Conservation (phyloP, 75 land plant species). For the Cryptomeria japonica region DNA sequence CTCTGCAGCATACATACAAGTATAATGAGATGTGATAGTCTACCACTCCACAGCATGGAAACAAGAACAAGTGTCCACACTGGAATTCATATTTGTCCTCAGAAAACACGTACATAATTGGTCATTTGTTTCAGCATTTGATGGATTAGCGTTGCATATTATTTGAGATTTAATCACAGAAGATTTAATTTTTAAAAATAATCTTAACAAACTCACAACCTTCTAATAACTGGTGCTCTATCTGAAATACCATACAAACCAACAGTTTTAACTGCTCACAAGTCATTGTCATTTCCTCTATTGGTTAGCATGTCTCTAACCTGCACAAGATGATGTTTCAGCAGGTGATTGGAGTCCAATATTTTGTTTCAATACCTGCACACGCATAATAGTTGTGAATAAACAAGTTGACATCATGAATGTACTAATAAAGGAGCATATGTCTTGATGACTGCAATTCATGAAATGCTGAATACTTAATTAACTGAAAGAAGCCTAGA, state of each 20-base stretch:
- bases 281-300: neutral
- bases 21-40: conserved; percentile 3
- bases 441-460: neutral
- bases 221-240: neutral
- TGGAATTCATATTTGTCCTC: neutral
- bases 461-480: neutral
- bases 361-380: conserved; percentile 83
- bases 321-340: conserved; percentile 22
- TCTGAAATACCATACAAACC: conserved; percentile 1
- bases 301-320: conserved; percentile 23
- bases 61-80: neutral
- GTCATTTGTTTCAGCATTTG: neutral
- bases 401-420: conserved; percentile 1
- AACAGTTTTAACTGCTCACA: neutral
- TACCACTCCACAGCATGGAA: neutral
- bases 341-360: conserved; percentile 63
- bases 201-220: neutral
- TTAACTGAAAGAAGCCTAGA: neutral
- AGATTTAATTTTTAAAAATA: neutral
- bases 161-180: neutral
- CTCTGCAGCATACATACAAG: conserved; percentile 31
- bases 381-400: neutral
- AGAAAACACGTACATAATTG: neutral
- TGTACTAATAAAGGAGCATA: neutral
- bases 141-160: neutral